These are phyloP conservation scores for Ceratobasidium sp. DNA, from an alignment of 1,284 basidiomycete species.

Conservation along the genomic window DNA sequence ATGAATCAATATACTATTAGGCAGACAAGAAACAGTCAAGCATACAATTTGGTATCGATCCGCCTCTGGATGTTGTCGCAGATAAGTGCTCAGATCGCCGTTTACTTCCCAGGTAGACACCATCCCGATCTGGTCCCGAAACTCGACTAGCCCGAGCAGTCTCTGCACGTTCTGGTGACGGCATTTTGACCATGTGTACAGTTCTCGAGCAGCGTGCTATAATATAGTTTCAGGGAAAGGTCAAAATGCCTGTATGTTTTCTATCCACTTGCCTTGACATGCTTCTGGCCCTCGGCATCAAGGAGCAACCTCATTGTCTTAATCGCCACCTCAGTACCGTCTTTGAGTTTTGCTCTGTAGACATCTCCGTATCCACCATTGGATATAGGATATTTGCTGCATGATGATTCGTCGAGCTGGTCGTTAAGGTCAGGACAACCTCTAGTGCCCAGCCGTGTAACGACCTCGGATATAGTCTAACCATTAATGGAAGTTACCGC, in stretches of 20 bases:
- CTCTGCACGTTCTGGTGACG: neutral
- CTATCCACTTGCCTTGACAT: neutral
- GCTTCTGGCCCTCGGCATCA: neutral
- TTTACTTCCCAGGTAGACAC: neutral
- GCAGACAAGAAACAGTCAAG: neutral
- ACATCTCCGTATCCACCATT: neutral
- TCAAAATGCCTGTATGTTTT: neutral
- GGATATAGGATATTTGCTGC: neutral
- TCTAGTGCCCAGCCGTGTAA: neutral
- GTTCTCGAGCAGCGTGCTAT: constrained; percentile 15
- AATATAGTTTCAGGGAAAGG: neutral
- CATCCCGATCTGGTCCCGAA: constrained; percentile 10
- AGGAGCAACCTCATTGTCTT: constrained; percentile 1
- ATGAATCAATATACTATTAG: neutral
- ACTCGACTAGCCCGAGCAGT: constrained; percentile 19
- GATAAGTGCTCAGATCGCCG: neutral
- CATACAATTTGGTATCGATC: constrained; percentile 13
- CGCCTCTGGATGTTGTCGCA: neutral
- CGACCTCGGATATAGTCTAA: too few species aligned
- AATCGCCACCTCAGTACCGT: neutral
- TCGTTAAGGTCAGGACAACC: constrained; percentile 1
- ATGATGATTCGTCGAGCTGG: neutral
- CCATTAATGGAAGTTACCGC: too few species aligned
- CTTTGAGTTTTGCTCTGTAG: constrained; percentile 5
- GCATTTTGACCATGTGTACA: constrained; percentile 28